phyloP scores from a whole-genome alignment of 2,329 filamentous ascomycete genomes.

The Nigrograna mackinnonii region DNA sequence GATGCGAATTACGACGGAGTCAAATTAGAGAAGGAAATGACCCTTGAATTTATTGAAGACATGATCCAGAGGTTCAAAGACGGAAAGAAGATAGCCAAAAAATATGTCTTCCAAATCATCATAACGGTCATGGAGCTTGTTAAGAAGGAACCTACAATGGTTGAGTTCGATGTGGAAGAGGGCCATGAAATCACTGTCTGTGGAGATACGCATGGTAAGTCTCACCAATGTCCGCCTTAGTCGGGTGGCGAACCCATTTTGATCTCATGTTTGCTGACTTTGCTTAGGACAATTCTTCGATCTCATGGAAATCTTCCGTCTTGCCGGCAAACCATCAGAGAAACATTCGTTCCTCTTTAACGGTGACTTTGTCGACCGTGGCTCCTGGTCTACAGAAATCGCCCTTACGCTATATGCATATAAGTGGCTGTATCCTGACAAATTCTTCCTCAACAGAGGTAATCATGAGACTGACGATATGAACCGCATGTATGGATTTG shows the following conservation, averaged over 20 bases:
- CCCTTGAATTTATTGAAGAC: conserved; percentile 93
- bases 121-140: conserved; percentile 87
- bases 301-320: conserved; percentile 90
- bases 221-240: neutral
- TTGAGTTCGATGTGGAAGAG: conserved; percentile 81
- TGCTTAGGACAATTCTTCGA: conserved; percentile 89
- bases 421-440: conserved; percentile 88
- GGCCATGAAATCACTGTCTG: conserved; percentile 88
- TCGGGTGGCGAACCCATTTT: neutral
- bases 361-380: conserved; percentile 96
- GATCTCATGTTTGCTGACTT: conserved; percentile 19
- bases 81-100: conserved; percentile 92
- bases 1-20: conserved; percentile 86
- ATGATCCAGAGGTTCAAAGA: conserved; percentile 96
- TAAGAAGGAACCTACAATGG: conserved; percentile 94
- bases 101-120: conserved; percentile 97
- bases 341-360: conserved; percentile 97
- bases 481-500: conserved; percentile 98
- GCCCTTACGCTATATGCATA: conserved; percentile 91
- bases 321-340: conserved; percentile 83
- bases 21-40: conserved; percentile 80
- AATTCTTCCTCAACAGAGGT: conserved; percentile 94
- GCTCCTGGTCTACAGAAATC: conserved; percentile 98
- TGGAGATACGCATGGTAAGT: conserved; percentile 89
- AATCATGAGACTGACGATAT: conserved; percentile 99